Evolutionary conservation across 2,329 filamentous ascomycete genomes (phyloP), one percentile per base, ranked within the genome.

Genomic region (Sphaceloma murrayae): DNA sequence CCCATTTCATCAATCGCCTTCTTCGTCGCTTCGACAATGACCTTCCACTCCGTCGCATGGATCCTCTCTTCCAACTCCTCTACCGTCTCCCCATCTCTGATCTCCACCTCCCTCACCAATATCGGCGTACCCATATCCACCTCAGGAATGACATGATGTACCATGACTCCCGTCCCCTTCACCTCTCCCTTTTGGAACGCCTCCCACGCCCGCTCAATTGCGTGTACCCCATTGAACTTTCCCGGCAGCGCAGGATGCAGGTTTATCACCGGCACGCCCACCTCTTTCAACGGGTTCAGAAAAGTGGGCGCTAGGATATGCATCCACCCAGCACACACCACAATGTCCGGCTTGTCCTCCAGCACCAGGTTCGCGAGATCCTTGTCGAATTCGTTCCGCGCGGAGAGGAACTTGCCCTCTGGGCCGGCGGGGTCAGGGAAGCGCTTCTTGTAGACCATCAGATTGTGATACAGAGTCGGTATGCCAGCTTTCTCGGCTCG

Each of bases 241-340:
- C 82, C 82, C 56, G 73, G 81, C 30, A 85, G 62, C 3, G 81
- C 78, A 8, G 85, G 86, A 57, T 94, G 86, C 30, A 94, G 63
- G 58, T 94, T 94, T 56, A 94, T 88, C 33, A 89, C 78, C 17
- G 71, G 73, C 26, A 89, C 69, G 0, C 72, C 73, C 0, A 70
- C 75, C 9, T 61, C 65, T 24, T 75, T 70, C 5, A 94, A 58
- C 2, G 85, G 83, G 6, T 73, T 69, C 36, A 94, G 67, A 59
- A 93, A 91, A 1, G 69, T 66, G 2, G 69, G 67, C 0, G 78
- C 79, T 38, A 93, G 74, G 46, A 93, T 80, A 60, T 91, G 80
- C 85, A 93, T 93, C 74, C 84, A 93, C 2, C 87, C 86, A 3
- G 84, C 80, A 52, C 87, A 82, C 6, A 91, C 80, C 38, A 94